These are phyloP conservation scores for Colletotrichum orchidophilum DNA, from an alignment of 2,329 filamentous ascomycete genomes.

Conservation along the genomic window DNA sequence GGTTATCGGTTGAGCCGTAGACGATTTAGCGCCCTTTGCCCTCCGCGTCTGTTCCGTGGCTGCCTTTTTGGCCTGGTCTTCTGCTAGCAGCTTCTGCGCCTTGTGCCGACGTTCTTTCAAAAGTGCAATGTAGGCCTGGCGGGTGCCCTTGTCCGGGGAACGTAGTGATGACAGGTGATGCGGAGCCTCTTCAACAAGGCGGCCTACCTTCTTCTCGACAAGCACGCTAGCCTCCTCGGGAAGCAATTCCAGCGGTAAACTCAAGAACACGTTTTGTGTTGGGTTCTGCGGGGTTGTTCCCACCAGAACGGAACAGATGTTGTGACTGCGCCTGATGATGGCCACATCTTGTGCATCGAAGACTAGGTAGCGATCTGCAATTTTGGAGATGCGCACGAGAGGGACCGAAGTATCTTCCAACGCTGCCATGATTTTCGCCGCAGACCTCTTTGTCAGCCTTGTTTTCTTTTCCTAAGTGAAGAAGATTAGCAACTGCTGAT, in stretches of 20 bases:
- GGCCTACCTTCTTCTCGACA: slow-evolving; percentile 79
- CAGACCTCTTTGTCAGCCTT: slow-evolving; percentile 33
- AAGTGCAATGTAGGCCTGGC: slow-evolving; percentile 71
- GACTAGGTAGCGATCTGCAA: slow-evolving; percentile 84
- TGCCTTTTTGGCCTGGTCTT: slow-evolving; percentile 49
- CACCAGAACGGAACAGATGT: slow-evolving; percentile 86
- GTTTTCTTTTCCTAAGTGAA: not conserved
- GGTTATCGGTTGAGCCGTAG: not conserved
- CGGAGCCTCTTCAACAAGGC: slow-evolving; percentile 81
- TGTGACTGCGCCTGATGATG: slow-evolving; percentile 79
- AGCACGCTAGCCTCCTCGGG: slow-evolving; percentile 88
- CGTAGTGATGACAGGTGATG: slow-evolving; percentile 74
- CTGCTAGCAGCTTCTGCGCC: slow-evolving; percentile 51
- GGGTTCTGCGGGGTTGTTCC: slow-evolving; percentile 92
- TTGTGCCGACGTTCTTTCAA: slow-evolving; percentile 54
- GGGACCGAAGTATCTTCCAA: slow-evolving; percentile 38
- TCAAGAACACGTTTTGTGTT: slow-evolving; percentile 93
- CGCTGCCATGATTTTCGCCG: not conserved
- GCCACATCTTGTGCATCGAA: slow-evolving; percentile 87
- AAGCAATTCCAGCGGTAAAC: slow-evolving; percentile 88
- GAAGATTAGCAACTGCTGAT: slow-evolving; percentile 4
- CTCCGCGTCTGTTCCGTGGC: slow-evolving; percentile 40
- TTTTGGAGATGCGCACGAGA: slow-evolving; percentile 81
- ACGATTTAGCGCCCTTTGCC: slow-evolving; percentile 32
- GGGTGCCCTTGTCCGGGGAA: slow-evolving; percentile 64